These are phyloP conservation scores for Trametes cingulata DNA, from an alignment of 768 basidiomycete species.

Conservation along the genomic window DNA sequence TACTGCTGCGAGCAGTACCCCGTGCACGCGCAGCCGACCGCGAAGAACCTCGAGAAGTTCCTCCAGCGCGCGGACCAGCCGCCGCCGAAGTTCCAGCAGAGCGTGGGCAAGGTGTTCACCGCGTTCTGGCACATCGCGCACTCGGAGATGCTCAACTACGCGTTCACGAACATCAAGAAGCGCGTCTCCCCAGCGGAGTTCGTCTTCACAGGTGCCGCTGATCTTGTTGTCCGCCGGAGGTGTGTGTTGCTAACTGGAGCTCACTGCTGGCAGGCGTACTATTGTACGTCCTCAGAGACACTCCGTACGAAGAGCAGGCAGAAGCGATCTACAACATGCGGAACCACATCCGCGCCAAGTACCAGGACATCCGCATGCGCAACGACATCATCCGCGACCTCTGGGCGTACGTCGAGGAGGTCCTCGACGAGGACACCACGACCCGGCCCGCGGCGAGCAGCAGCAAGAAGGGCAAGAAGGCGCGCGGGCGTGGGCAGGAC, in stretches of 20 bases:
- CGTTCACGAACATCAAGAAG: slow-evolving; percentile 54
- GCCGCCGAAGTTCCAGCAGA: slow-evolving; percentile 47
- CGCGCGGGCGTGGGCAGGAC: slow-evolving; percentile 36
- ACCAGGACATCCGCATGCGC: slow-evolving; percentile 69
- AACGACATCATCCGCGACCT: slow-evolving; percentile 51
- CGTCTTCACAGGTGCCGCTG: slow-evolving; percentile 69
- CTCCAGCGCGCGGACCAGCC: slow-evolving; percentile 41
- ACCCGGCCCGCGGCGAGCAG: slow-evolving; percentile 10
- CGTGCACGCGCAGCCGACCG: slow-evolving; percentile 49
- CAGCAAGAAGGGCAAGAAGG: slow-evolving; percentile 23
- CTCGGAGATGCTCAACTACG: slow-evolving; percentile 38
- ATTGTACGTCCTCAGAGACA: slow-evolving; percentile 53
- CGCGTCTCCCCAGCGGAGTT: slow-evolving; percentile 76
- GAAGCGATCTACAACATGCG: slow-evolving; percentile 60
- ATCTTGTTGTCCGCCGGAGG: neutral
- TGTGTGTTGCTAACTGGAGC: slow-evolving; percentile 1
- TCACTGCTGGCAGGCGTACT: slow-evolving; percentile 58
- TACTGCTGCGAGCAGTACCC: slow-evolving; percentile 62
- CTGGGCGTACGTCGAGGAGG: slow-evolving; percentile 54
- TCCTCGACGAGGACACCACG: slow-evolving; percentile 26
- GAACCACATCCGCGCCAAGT: slow-evolving; percentile 50
- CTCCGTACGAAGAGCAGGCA: slow-evolving; percentile 48
- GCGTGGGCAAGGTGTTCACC: slow-evolving; percentile 54
- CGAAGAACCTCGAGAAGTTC: slow-evolving; percentile 56
- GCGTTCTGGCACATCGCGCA: slow-evolving; percentile 58